Evolutionary conservation across 805 yeast species (phyloP), one percentile per base, ranked within the genome.

Genomic region (Saturnispora ahearnii): DNA sequence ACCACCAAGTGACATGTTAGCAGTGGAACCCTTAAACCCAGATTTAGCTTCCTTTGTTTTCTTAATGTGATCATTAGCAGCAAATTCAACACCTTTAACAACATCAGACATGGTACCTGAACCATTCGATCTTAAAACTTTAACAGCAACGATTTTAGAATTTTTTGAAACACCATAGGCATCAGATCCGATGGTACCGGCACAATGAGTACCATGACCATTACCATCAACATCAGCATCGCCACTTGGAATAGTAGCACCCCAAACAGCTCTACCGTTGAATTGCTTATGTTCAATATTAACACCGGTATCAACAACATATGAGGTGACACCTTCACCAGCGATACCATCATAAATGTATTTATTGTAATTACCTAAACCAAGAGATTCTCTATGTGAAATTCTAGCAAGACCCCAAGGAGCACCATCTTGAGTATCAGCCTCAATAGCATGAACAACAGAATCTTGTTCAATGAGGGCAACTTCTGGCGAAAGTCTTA

Each of bases 171-270:
- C 87, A 70, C 96, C 96, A 56, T 82, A 87, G 47, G 78, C 71
- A 53, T 73, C 73, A 22, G 93, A 84, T 46, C 83, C 96, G 60
- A 90, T 87, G 33, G 95, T 88, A 69, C 96, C 97, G n/a, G 96
- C 96, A 71, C 95, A 87, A 63, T 89, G 97, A 43, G 96, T 87
- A 62, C 97, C 97, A 68, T 89, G 97, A 46, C 96, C 97, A 60
- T 87, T 85, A 48, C 88, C 93, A 65, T 90, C 96, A 41, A 73
- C 61, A 57, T 82, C 88, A 48, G 74, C 75, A 58, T 81, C 87
- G 59, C 82, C 83, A 47, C 67, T 59, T 57, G 95, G 95, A 57
- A 87, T 73, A 51, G 95, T 87, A 46, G 81, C 75, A 58, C 96
- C 96, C 95, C 95, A 87, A 37, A 64, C 64, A 42, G 96, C 95